These are phyloP conservation scores for Hygrophoropsis aurantiaca DNA, from an alignment of 768 basidiomycete species.

Conservation along the genomic window DNA sequence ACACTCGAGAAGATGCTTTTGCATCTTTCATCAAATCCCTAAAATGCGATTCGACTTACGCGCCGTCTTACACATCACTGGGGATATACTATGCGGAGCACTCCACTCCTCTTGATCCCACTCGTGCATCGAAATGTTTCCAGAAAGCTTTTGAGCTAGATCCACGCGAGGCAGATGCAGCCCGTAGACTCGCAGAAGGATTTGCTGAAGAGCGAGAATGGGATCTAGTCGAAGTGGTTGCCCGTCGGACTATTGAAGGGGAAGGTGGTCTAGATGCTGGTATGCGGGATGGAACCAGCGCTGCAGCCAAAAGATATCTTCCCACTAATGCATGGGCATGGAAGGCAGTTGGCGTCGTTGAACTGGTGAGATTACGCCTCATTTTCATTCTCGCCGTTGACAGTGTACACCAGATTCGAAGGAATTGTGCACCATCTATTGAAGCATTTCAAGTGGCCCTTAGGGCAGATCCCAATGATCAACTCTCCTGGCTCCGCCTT, in stretches of 20 bases:
- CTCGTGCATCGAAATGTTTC: slow-evolving; percentile 91
- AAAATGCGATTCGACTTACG: slow-evolving; percentile 71
- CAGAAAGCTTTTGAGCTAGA: slow-evolving; percentile 98
- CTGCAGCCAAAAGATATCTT: slow-evolving; percentile 48
- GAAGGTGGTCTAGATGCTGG: slow-evolving; percentile 79
- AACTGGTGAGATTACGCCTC: slow-evolving; percentile 60
- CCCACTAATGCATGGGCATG: slow-evolving; percentile 95
- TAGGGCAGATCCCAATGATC: slow-evolving; percentile 74
- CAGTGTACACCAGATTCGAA: slow-evolving; percentile 49
- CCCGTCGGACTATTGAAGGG: slow-evolving; percentile 87
- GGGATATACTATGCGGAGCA: slow-evolving; percentile 85
- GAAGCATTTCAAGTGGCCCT: slow-evolving; percentile 86
- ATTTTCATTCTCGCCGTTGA: background rate
- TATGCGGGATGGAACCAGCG: slow-evolving; percentile 41
- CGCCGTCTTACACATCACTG: slow-evolving; percentile 91
- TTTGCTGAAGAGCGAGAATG: slow-evolving; percentile 94
- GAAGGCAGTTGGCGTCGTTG: slow-evolving; percentile 93
- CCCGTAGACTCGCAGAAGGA: slow-evolving; percentile 77
- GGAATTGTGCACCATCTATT: slow-evolving; percentile 73
- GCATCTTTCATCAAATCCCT: slow-evolving; percentile 77
- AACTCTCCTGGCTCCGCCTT: slow-evolving; percentile 83
- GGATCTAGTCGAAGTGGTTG: slow-evolving; percentile 95
- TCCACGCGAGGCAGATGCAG: slow-evolving; percentile 83
- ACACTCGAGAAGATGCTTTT: slow-evolving; percentile 65
- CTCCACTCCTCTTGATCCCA: slow-evolving; percentile 71